Percentiles rank a stretch among this genome's conserved stretches.
Conservation (phyloP, 2,329 filamentous ascomycete species). For the Xylaria sp. region DNA sequence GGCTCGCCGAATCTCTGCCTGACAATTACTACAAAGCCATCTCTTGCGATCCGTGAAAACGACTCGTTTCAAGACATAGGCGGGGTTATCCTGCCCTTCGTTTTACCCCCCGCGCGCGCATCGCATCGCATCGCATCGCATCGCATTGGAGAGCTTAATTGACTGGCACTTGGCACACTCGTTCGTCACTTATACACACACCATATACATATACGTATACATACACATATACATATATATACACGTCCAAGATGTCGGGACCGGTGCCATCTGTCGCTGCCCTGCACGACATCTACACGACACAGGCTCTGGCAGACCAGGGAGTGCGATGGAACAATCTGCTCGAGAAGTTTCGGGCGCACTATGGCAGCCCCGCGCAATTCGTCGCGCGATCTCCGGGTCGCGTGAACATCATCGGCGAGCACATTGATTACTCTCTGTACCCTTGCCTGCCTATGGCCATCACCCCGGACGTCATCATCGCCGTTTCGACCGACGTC, state of each 20-base stretch:
- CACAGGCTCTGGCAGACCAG: conserved; percentile 74
- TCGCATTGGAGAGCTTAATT: conserved; percentile 10
- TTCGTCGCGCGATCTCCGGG: conserved; percentile 93
- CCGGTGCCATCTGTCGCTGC: conserved; percentile 78
- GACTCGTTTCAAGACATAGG: background rate
- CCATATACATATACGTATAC: background rate
- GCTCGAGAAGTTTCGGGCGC: conserved; percentile 73
- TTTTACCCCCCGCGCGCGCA: background rate
- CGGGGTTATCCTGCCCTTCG: background rate
- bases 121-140: conserved; percentile 8
- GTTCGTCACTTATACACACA: background rate
- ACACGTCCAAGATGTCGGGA: conserved; percentile 57
- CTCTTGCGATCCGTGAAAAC: background rate
- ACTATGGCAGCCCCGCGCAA: conserved; percentile 75
- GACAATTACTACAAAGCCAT: background rate
- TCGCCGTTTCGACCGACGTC: conserved; percentile 74
- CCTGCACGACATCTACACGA: conserved; percentile 84
- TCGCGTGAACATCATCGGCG: conserved; percentile 97
- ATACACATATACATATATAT: background rate
- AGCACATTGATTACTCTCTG: conserved; percentile 98
- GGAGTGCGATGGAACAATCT: conserved; percentile 79
- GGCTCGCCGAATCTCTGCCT: background rate
- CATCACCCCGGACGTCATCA: conserved; percentile 87
- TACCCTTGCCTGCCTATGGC: conserved; percentile 97
- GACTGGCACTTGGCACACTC: conserved; percentile 18